Evolutionary conservation across 208 protist species (phyloP), one percentile per base, ranked within the genome.

Genomic region (Acanthamoeba polyphaga): DNA sequence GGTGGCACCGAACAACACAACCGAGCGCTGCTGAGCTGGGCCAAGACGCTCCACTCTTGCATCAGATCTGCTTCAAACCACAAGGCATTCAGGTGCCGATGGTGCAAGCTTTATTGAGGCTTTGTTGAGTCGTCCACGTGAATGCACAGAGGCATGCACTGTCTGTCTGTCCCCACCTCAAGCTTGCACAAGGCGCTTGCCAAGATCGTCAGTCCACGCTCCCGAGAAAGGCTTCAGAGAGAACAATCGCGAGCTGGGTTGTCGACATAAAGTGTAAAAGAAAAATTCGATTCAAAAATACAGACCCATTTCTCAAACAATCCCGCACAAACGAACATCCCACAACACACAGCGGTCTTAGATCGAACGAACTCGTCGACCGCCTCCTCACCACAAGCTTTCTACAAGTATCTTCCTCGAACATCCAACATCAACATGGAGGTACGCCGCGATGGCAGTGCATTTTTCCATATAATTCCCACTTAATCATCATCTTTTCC

Each of bases 281-380:
- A 5, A 29, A 27, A 64, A 64, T 1, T 27, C 58, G 58, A 43
- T 22, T 60, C 55, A 60, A 60, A 60, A 60, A 60, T 3, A 15
- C 55, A 22, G 55, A 32, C 27, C 27, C 27, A 32, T 32, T 68
- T 68, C 55, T 29, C 24, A 29, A 68, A 68, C 62, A 68, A 68
- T 68, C 34, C 32, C 70, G 38, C 19, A 78, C 70, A 46, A 32
- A 46, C 17, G 70, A 78, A 78, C 70, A 78, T 49, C 70, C 70
- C 7, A 38, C 32, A 6, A 72, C 13, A 72, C 43, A 27, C 74
- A 51, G 78, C 78, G 78, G 78, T 34, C 78, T 85, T 27, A 60
- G 78, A 85, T 60, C 78, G 46, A 85, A 51, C 46, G 15, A 53
- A 85, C 29, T 85, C 78, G 78, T 85, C 78, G 78, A 34, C 78